Percentiles rank a stretch among this genome's conserved stretches.
Conservation (phyloP, 495 filamentous ascomycete species). For the Trichoderma parareesei region DNA sequence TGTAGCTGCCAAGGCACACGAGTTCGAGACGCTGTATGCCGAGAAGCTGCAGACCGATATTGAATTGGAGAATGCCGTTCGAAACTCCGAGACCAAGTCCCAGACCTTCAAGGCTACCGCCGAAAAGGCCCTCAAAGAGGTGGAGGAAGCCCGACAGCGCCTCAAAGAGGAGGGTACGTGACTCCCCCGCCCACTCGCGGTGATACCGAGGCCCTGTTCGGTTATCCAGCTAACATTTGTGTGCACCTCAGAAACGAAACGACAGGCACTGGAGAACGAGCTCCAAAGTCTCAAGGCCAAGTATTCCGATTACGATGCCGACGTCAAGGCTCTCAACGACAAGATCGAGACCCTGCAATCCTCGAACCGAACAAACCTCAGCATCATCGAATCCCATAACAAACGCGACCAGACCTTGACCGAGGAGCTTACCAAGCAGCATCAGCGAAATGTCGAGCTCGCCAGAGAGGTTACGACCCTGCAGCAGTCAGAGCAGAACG, state of each 20-base stretch:
- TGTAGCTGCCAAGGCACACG: slow-evolving; percentile 66
- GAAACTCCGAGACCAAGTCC: slow-evolving; percentile 69
- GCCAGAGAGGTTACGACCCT: slow-evolving; percentile 69
- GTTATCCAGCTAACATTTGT: not conserved
- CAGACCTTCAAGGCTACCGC: slow-evolving; percentile 69
- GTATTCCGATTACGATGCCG: slow-evolving; percentile 59
- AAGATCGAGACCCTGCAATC: slow-evolving; percentile 81
- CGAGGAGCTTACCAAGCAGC: slow-evolving; percentile 76
- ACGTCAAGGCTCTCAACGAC: slow-evolving; percentile 64
- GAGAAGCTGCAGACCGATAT: slow-evolving; percentile 81
- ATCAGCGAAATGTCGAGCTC: slow-evolving; percentile 77
- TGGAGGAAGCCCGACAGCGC: slow-evolving; percentile 67
- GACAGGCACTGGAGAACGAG: slow-evolving; percentile 62
- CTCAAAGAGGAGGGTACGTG: slow-evolving; percentile 72
- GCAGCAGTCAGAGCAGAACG: slow-evolving; percentile 72
- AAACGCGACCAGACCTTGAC: slow-evolving; percentile 77
- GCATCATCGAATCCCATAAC: slow-evolving; percentile 81
- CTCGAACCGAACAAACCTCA: slow-evolving; percentile 81
- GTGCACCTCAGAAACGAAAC: slow-evolving; percentile 23
- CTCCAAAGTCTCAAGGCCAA: slow-evolving; percentile 65
- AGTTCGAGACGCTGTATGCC: slow-evolving; percentile 67
- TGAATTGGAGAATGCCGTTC: slow-evolving; percentile 84
- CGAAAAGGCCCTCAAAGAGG: slow-evolving; percentile 75
- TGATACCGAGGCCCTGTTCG: not conserved
- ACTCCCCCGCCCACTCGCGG: not conserved